Base-by-base conservation (phyloP, 2,329 filamentous ascomycete genomes). In the Arthrinium puccinioides region DNA sequence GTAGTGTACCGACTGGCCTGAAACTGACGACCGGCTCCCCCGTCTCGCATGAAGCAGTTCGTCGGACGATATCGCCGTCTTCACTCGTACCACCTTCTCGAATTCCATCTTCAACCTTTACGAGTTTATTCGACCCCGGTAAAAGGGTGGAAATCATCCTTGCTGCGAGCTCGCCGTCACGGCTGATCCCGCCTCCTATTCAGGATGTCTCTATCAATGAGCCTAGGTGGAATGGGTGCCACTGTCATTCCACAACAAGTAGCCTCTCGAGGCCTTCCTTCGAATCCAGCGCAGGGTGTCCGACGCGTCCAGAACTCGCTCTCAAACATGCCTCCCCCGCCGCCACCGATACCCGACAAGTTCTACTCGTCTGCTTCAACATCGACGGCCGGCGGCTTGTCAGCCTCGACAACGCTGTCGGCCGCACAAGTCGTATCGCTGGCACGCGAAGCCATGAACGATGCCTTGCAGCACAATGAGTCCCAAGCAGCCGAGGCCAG, bases 401-500 rank as follows among this genome's bases (percentile, higher is more conserved):
- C 72, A 10, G 60, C 70, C 13, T 64, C 64, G n/a, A 57, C 61
- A 11, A 67, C 72, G 37, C 67, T 80, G 53, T 72, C 79, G 14
- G 64, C 79, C 26, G 66, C 64, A 29, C 78, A 86, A 55, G 78
- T 86, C 44, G 75, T 86, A 36, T 66, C 67, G 39, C 67, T 84
- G 33, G 79, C 78, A 24, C 73, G 72, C 47, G 76, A 83, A 49
- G 79, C 79, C 30, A 82, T 87, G 72, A 72, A 73, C 44, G 71
- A 69, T 49, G 82, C 82, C 38, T 64, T 82, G 40, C 71, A 79
- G 48, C 81, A 81, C 54, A 80, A 82, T 47, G 70, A 72, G 49
- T 74, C 67, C 34, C 79, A 83, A 55, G 74, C 70, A 6, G 74
- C 75, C 37, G 76, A 79, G 45, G 73, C 71, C 29, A 73, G 70